Evolutionary conservation across 2,329 filamentous ascomycete species (phyloP), one percentile per base, ranked within the genome.

Genomic region (Fonsecaea pedrosoi): DNA sequence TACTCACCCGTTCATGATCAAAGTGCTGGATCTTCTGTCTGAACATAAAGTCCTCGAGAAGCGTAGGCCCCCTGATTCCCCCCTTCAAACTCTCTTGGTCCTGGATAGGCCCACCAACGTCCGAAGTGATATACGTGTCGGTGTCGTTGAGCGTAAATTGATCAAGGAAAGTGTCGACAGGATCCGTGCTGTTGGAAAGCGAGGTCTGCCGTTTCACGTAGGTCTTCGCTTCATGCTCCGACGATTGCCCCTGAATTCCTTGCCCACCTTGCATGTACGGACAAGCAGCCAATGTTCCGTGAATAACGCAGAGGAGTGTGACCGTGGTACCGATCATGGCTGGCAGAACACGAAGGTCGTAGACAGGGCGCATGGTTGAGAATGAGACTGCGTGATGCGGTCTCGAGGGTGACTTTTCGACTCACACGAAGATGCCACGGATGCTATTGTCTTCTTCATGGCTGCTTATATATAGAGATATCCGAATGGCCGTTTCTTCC

Each of bases 1-100:
- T 13, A 10, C 55, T 18, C 55, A 57, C 55, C 35, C 55, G 15
- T 40, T 57, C 55, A 34, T 57, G 55, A 42, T 57, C 55, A 57
- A 57, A 57, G 34, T 57, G 55, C 55, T 57, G 55, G 55, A 57
- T 57, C 55, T 57, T 57, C 55, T 57, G 55, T 57, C 55, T n/a
- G 35, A 57, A 57, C 55, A 57, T 57, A 25, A 57, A 57, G 18
- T 57, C 55, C 18, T 57, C 55, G 7, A 57, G 35, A 18, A 57
- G 55, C 1, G 55, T 57, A 9, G 55, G 55, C 25, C 55, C 55
- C 34, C 55, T 40, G 35, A 57, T n/a, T 2, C 55, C 55, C 3
- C 35, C 55, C 18, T 57, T 57, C 35, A 57, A 30, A n/a, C 55
- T 57, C 32, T 38, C 32, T 40, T 57, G 55, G 15, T 57, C 55